Evolutionary conservation across 371 early-diverging fungal species (phyloP).

Genomic region (Lichtheimia corymbifera): DNA sequence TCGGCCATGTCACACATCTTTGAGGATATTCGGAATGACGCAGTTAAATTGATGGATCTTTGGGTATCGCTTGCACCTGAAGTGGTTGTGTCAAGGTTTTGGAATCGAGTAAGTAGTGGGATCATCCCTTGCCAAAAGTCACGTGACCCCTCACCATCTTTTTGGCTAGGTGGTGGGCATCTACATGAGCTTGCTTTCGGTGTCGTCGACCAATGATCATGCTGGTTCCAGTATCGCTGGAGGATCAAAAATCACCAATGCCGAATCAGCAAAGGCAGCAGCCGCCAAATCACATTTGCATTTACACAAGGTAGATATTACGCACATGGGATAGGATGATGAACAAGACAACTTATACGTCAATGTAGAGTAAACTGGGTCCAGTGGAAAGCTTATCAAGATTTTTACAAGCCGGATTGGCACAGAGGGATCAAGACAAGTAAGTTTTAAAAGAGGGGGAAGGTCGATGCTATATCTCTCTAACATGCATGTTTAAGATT

Average conservation of each 20-base stretch:
- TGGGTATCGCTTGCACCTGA: conserved; percentile 73
- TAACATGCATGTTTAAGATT: conserved; percentile 15
- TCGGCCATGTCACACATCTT: conserved; percentile 91
- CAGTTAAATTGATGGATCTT: conserved; percentile 73
- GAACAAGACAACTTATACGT: background rate
- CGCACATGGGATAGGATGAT: background rate
- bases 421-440: conserved; percentile 26
- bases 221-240: background rate
- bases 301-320: conserved; percentile 34
- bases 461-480: background rate
- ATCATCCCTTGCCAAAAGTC: background rate
- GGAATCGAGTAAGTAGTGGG: conserved; percentile 33
- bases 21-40: conserved; percentile 83
- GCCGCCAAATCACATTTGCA: conserved; percentile 46
- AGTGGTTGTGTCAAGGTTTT: conserved; percentile 56
- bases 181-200: conserved; percentile 44
- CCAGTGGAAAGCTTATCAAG: conserved; percentile 37
- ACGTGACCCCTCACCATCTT: no score
- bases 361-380: conserved; percentile 30
- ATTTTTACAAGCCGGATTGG: conserved; percentile 48
- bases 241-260: conserved; percentile 2
- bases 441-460: conserved; percentile 7
- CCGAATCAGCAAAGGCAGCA: conserved; percentile 37
- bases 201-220: conserved; percentile 30
- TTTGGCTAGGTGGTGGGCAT: conserved; percentile 31